Conservation (phyloP, 495 filamentous ascomycete genomes). For the Talaromyces borbonicus region DNA sequence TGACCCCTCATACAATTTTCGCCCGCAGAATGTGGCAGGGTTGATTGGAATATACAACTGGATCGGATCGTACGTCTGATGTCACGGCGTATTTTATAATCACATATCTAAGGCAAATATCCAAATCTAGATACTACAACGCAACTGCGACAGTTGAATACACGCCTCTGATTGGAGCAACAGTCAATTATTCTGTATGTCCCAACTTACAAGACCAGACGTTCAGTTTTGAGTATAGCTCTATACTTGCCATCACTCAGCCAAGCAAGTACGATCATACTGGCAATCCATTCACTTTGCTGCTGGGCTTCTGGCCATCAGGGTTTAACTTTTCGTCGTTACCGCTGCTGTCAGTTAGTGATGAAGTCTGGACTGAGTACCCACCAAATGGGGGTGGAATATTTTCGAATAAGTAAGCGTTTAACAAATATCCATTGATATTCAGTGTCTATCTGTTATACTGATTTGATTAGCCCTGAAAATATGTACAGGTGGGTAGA, state of each 20-base stretch:
- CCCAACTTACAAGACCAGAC: background rate
- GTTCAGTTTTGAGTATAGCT: background rate
- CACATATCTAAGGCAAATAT: background rate
- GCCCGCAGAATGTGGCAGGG: slow-evolving; percentile 11
- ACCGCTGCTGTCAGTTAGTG: no score
- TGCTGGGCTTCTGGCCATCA: slow-evolving; percentile 9
- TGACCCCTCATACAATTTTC: slow-evolving; percentile 8
- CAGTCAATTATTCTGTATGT: background rate
- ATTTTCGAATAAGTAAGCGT: background rate
- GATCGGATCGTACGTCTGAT: slow-evolving; percentile 17
- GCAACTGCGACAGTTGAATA: slow-evolving; percentile 9
- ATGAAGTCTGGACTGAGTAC: background rate
- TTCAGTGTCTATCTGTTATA: background rate
- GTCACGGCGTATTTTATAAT: background rate
- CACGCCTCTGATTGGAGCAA: slow-evolving; percentile 5
- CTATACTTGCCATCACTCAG: slow-evolving; percentile 12
- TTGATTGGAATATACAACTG: slow-evolving; percentile 10
- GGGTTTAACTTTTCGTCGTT: slow-evolving; percentile 3
- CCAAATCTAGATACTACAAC: slow-evolving; percentile 13
- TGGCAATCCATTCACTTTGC: slow-evolving; percentile 7
- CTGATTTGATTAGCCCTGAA: background rate
- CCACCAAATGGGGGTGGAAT: background rate
- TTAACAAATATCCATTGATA: background rate
- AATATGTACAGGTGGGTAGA: background rate
- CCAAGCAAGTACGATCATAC: slow-evolving; percentile 6